A percentile compares a stretch with the other conserved stretches of the same genome.
These are phyloP conservation scores for Fomitopsis serialis DNA, from an alignment of 768 basidiomycete species.

Conservation along the genomic window DNA sequence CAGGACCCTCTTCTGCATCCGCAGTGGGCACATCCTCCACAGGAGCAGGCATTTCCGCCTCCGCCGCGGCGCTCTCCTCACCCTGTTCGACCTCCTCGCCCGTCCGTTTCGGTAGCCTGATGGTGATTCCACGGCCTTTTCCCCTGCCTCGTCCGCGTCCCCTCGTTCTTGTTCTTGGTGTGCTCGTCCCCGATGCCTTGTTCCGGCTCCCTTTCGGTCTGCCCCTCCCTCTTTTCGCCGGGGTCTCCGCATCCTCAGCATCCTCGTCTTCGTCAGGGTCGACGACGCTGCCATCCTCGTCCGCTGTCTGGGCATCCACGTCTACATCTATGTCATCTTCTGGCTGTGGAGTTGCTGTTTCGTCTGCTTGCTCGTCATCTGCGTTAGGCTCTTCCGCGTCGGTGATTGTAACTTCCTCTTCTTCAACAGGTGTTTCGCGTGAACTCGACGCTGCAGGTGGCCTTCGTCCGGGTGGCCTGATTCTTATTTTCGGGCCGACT, in stretches of 20 bases:
- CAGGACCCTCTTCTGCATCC: constrained; percentile 29
- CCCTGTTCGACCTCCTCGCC: constrained; percentile 39
- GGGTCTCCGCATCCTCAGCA: too few relatives aligned
- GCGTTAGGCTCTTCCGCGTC: constrained; percentile 29
- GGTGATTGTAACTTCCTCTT: constrained; percentile 21
- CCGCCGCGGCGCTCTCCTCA: constrained; percentile 29
- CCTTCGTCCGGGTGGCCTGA: constrained; percentile 30
- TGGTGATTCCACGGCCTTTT: constrained; percentile 22
- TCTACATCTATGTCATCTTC: constrained; percentile 10
- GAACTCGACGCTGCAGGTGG: constrained; percentile 11
- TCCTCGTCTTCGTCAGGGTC: constrained; percentile 29
- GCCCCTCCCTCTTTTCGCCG: constrained; percentile 1
- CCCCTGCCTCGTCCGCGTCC: constrained; percentile 26
- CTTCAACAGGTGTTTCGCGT: constrained; percentile 6
- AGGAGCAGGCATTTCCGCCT: constrained; percentile 9
- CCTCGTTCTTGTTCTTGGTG: constrained; percentile 19
- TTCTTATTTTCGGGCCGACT: constrained; percentile 31
- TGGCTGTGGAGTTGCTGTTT: constrained; percentile 15
- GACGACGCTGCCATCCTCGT: constrained; percentile 29
- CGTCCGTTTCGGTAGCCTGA: constrained; percentile 26
- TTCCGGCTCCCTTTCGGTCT: constrained; percentile 12
- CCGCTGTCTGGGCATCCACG: constrained; percentile 17
- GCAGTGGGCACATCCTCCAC: constrained; percentile 10
- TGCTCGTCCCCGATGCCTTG: constrained; percentile 17
- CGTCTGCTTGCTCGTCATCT: constrained; percentile 22